Conservation (phyloP, 257 asterid species). For the Salvia rosmarinus region DNA sequence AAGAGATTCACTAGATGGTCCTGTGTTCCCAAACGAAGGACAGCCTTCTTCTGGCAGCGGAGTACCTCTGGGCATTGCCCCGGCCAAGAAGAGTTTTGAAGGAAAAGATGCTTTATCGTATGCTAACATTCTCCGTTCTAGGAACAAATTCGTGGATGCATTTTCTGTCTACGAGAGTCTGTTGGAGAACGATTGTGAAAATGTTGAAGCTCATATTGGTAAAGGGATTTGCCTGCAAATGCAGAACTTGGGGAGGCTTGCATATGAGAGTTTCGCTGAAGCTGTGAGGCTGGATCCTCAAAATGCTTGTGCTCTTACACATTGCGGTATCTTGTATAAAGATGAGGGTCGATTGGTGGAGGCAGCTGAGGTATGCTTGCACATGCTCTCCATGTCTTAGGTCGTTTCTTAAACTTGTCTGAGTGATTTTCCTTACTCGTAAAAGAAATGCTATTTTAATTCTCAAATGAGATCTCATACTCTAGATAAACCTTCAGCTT, state of each 20-base stretch:
- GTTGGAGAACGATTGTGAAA: constrained; percentile 67
- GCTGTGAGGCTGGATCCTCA: constrained; percentile 82
- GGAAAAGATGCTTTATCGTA: constrained; percentile 76
- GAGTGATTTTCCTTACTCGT: constrained; percentile 11
- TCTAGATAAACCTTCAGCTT: constrained; percentile 14
- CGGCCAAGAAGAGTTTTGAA: constrained; percentile 54
- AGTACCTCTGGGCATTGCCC: constrained; percentile 48
- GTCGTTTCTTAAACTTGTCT: constrained; percentile 18
- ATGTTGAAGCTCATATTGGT: constrained; percentile 88
- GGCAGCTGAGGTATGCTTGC: constrained; percentile 89
- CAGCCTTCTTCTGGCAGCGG: constrained; percentile 52
- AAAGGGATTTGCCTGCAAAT: constrained; percentile 96
- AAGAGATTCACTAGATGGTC: constrained; percentile 44
- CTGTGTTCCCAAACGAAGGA: constrained; percentile 46
- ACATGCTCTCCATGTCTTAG: constrained; percentile 18
- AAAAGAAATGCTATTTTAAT: background rate
- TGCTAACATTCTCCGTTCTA: constrained; percentile 89
- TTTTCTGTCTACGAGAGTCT: constrained; percentile 75
- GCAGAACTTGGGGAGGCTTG: constrained; percentile 83
- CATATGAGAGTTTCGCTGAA: constrained; percentile 86
- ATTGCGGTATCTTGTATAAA: constrained; percentile 86
- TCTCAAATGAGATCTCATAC: constrained; percentile 5
- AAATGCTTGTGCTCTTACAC: constrained; percentile 92
- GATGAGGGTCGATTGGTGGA: constrained; percentile 92
- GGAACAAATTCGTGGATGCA: constrained; percentile 89